Evolutionary conservation across 805 yeast species (phyloP), one percentile per base, ranked within the genome.

Genomic region (Danielia reshetovae): DNA sequence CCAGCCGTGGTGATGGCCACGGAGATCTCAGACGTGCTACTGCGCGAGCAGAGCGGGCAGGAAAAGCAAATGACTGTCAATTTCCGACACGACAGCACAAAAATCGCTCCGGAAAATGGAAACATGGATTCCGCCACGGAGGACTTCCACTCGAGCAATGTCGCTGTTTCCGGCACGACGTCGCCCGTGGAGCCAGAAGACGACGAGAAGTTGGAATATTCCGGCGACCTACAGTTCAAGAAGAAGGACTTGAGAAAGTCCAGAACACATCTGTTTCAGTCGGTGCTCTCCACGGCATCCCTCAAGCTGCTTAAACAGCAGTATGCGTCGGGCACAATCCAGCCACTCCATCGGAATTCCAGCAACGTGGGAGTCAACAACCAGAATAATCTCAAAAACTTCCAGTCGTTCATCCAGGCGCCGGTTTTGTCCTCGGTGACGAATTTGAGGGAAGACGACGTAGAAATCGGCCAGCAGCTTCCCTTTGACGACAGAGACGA

Each of bases 361-460:
- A 38, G 43, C 34, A 31, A 38, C n/a, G 39, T 36, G 12, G 22
- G 10, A 27, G 33, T 16, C 34, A 37, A 38, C 28, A 43, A 36
- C 24, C 34, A 30, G 12, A 29, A 26, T 28, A 39, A 45, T 27
- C 34, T 41, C 22, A 48, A 62, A 45, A 62, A 68, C 48, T 64
- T 65, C 51, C 73, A 68, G 51, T 59, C 67, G 15, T 66, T 62
- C 38, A 68, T 68, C 35, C 73, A 68, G 48, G 73, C 72, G 1
- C 73, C 73, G 1, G 72, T 65, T 4, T 49, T 68, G 29, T 61
- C 67, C 25, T 54, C 62, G 37, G 60, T 63, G 27, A 40, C 65
- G 13, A 62, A 57, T 31, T 46, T 55, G 27, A 39, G 37, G n/a
- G 48, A 44, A 14, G 62, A 62, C 29, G 62, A 63, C 21, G 43